Base-by-base conservation (phyloP, 2,329 filamentous ascomycete species). In the Monosporascus sp. region DNA sequence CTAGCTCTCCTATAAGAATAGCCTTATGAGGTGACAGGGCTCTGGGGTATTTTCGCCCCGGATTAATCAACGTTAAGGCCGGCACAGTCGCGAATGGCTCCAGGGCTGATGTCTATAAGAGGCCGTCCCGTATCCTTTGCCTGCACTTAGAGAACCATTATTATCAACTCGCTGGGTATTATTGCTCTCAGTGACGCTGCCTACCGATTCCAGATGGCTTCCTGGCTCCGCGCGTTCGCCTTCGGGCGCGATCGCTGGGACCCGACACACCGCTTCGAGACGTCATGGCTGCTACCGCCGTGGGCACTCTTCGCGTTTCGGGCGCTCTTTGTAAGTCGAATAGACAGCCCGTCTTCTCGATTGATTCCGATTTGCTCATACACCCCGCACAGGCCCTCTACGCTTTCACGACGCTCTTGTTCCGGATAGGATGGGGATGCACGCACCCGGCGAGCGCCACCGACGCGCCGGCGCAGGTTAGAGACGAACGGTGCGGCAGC, bases 251-350 rank as follows among this genome's bases (percentile, higher is more conserved):
- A 59, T 11, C 58, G 53, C 35, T 82, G 75, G 73, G 79, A 83
- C 65, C 77, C 78, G 7, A 74, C 80, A 43, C 79, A 87, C 69
- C 82, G 86, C 54, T 91, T 88, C 72, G 82, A 85, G 68, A 94
- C 89, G 17, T 95, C 89, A 15, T 95, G 89, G 89, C 70, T 92
- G 8, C 70, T 95, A n/a, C 71, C 83, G 24, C 87, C 89, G 0
- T 78, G 78, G 62, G 62, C 78, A 1, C 77, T 93, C 48, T 85
- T 83, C 60, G 71, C 67, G 50, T 66, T 80, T 49, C 83, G 86
- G 57, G 79, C 79, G 48, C 54, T 75, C 41, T 75, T 85, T 64
- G 75, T 80, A 70, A 62, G 76, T 77, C 18, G 57, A 59, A 9
- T 46, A 22, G 17, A 50, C 15, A 35, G 31, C 11, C 31, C 5